These are phyloP conservation scores for Aspergillus ostianus DNA, from an alignment of 495 filamentous ascomycete species.

Conservation along the genomic window DNA sequence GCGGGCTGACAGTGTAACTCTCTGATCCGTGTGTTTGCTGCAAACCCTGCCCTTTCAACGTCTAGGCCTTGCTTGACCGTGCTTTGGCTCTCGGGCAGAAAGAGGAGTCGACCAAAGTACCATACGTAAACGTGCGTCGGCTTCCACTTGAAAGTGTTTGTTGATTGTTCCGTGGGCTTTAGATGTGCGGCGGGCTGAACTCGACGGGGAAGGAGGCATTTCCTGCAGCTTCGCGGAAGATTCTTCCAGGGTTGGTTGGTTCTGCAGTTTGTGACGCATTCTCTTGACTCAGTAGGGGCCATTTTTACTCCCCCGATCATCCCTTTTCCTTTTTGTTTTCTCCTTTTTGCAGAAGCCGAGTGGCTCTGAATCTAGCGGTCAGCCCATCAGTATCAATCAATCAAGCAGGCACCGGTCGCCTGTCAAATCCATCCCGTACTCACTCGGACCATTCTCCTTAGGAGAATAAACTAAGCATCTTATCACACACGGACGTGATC, in stretches of 20 bases:
- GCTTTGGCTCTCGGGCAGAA: neutral
- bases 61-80: neutral
- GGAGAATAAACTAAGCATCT: too few species aligned
- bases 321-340: too few species aligned
- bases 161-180: neutral
- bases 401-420: too few species aligned
- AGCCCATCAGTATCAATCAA: neutral
- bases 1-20: neutral
- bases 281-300: neutral
- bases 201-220: neutral
- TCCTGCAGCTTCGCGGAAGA: neutral
- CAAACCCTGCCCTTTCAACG: neutral
- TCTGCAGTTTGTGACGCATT: neutral
- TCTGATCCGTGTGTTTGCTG: neutral
- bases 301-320: too few species aligned
- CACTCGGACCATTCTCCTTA: too few species aligned
- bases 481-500: neutral
- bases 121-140: neutral
- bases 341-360: neutral
- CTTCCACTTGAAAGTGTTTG: neutral
- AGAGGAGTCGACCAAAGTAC: neutral
- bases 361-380: neutral
- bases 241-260: neutral
- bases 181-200: too few species aligned
- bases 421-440: too few species aligned